Percentiles rank a stretch among this genome's conserved stretches.
These are phyloP conservation scores for Guadua angustifolia DNA, from an alignment of 176 grass and related monocot genomes.

Conservation along the genomic window DNA sequence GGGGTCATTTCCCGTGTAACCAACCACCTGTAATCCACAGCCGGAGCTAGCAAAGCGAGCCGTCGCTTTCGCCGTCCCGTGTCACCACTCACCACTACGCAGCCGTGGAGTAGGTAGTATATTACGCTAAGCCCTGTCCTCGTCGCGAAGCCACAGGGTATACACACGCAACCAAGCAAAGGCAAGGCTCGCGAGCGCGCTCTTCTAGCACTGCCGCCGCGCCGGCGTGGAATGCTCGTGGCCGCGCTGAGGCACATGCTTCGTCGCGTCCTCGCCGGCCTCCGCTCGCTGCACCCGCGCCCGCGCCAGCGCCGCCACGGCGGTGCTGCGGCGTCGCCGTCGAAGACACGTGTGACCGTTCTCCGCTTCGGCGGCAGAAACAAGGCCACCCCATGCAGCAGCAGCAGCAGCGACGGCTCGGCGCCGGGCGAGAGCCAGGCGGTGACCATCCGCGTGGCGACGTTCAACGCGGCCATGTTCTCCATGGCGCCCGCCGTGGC, in stretches of 20 bases:
- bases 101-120: slow-evolving; percentile 13
- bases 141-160: not conserved
- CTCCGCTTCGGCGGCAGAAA: slow-evolving; percentile 14
- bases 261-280: slow-evolving; percentile 45
- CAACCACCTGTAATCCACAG: not conserved
- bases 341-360: slow-evolving; percentile 55
- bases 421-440: not conserved
- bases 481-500: slow-evolving; percentile 84
- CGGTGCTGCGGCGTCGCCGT: not conserved
- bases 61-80: slow-evolving; percentile 37
- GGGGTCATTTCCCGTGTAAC: not conserved
- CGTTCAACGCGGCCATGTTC: slow-evolving; percentile 98
- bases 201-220: not conserved
- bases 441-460: slow-evolving; percentile 74
- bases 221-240: slow-evolving; percentile 10
- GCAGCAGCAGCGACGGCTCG: not conserved
- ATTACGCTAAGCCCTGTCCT: slow-evolving; percentile 10
- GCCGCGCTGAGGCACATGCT: slow-evolving; percentile 42
- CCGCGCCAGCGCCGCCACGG: slow-evolving; percentile 49
- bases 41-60: slow-evolving; percentile 36
- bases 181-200: not conserved
- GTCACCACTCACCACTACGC: not conserved
- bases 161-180: not conserved
- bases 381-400: slow-evolving; percentile 6
- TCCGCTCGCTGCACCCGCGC: slow-evolving; percentile 54